Percentiles rank a stretch among this genome's conserved stretches.
Conservation (phyloP, 495 filamentous ascomycete genomes). For the Chaetomidium leptoderma region DNA sequence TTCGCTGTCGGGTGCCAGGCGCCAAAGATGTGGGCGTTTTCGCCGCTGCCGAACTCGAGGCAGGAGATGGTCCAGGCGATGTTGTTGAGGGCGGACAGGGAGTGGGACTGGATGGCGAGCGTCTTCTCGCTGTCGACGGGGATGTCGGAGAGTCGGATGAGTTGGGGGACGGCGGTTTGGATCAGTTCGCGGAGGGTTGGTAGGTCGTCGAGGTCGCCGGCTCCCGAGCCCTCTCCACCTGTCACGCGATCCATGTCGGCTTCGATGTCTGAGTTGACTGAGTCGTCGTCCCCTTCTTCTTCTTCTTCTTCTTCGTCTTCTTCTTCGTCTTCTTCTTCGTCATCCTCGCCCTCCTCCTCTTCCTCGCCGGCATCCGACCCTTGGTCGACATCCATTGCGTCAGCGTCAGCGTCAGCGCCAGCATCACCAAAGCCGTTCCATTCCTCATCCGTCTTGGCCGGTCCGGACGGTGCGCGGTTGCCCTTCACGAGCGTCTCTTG, state of each 20-base stretch:
- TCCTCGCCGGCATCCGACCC: conserved; percentile 34
- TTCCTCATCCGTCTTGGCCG: conserved; percentile 21
- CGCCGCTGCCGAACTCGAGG: conserved; percentile 42
- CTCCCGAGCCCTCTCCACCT: conserved; percentile 41
- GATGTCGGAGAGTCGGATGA: conserved; percentile 40
- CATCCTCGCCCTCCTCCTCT: conserved; percentile 30
- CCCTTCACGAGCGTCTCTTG: conserved; percentile 43
- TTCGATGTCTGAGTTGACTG: conserved; percentile 44
- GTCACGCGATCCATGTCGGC: conserved; percentile 57
- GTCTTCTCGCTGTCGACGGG: conserved; percentile 23
- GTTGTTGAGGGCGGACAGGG: conserved; percentile 55
- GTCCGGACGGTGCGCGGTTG: conserved; percentile 22
- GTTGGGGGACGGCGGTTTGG: conserved; percentile 45
- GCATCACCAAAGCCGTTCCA: conserved; percentile 34
- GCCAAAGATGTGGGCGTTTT: conserved; percentile 38
- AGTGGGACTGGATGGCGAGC: conserved; percentile 40
- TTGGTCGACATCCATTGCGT: conserved; percentile 30
- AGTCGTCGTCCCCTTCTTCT: conserved; percentile 41
- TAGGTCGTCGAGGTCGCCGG: conserved; percentile 38
- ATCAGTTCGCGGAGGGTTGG: conserved; percentile 48
- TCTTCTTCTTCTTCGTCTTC: conserved; percentile 34
- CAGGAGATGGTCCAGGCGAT: conserved; percentile 56
- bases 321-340: conserved; percentile 28
- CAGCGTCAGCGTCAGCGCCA: conserved; percentile 34
- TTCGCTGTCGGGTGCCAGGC: conserved; percentile 49